Evolutionary conservation across 371 early-diverging fungal genomes (phyloP).

Genomic region (Mucor piriformis): DNA sequence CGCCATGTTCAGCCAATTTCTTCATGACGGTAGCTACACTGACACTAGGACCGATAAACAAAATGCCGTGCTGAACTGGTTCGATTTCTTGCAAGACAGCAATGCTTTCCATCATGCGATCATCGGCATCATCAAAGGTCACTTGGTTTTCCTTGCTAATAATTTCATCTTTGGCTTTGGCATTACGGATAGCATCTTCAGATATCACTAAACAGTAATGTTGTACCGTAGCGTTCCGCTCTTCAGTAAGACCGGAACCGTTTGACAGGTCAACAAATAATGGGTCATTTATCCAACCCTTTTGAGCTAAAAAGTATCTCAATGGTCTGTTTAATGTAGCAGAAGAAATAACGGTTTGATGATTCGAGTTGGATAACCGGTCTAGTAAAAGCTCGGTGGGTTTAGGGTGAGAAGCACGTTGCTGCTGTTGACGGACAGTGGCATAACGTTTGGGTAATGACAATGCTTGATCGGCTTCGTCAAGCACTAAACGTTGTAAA

Average conservation of each 20-base stretch:
- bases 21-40: constrained; percentile 32
- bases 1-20: constrained; percentile 26
- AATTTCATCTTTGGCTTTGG: background rate
- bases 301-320: constrained; percentile 57
- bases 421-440: constrained; percentile 46
- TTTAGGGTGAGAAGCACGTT: constrained; percentile 65
- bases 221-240: constrained; percentile 24
- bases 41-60: constrained; percentile 56
- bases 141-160: constrained; percentile 14
- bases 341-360: constrained; percentile 67
- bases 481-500: constrained; percentile 70
- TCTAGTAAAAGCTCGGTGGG: constrained; percentile 62
- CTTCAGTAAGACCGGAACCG: constrained; percentile 35
- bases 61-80: constrained; percentile 54
- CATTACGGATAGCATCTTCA: constrained; percentile 53
- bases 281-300: constrained; percentile 61
- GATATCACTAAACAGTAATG: constrained; percentile 68
- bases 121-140: constrained; percentile 59
- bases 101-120: constrained; percentile 65
- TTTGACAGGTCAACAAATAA: constrained; percentile 65
- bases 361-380: constrained; percentile 18
- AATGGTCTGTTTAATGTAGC: constrained; percentile 76
- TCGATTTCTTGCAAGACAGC: constrained; percentile 56
- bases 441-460: constrained; percentile 64
- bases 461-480: constrained; percentile 80